Percentiles rank a stretch among this genome's conserved stretches.
phyloP scores from a whole-genome alignment of 108 stramenopile genomes.

The Pseudonitzschia multiseries region DNA sequence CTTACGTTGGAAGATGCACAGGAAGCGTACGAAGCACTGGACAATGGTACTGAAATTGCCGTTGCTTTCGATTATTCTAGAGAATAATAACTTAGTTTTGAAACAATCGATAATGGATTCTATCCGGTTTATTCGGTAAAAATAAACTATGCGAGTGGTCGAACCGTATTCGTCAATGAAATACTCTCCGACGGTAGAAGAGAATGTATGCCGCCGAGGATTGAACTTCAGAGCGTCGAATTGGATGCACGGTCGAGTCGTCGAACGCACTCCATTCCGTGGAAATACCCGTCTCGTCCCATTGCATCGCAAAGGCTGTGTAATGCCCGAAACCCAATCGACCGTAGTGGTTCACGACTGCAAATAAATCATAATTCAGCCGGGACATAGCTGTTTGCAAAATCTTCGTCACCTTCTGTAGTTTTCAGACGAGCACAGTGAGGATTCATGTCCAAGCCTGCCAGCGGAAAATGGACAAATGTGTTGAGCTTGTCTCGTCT shows the following conservation, averaged over 20 bases:
- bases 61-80: slow-evolving; percentile 60
- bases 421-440: slow-evolving; percentile 43
- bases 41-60: slow-evolving; percentile 64
- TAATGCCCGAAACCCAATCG: slow-evolving; percentile 97
- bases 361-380: slow-evolving; percentile 95
- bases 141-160: background rate
- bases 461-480: slow-evolving; percentile 88
- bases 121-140: too few species aligned
- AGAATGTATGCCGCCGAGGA: slow-evolving; percentile 74
- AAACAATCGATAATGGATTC: background rate
- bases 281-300: slow-evolving; percentile 55
- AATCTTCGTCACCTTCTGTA: slow-evolving; percentile 12
- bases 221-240: slow-evolving; percentile 21
- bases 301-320: slow-evolving; percentile 84
- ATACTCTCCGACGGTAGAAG: slow-evolving; percentile 65
- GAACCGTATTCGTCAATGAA: slow-evolving; percentile 21
- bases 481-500: slow-evolving; percentile 89
- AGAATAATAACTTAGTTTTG: background rate
- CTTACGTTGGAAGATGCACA: slow-evolving; percentile 53
- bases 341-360: slow-evolving; percentile 93
- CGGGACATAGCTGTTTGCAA: slow-evolving; percentile 58
- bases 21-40: slow-evolving; percentile 71
- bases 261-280: slow-evolving; percentile 71
- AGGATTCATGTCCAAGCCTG: slow-evolving; percentile 68
- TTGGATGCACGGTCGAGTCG: slow-evolving; percentile 58